Evolutionary conservation across 2,329 filamentous ascomycete genomes (phyloP), one percentile per base, ranked within the genome.

Genomic region (Penicillium sp.): DNA sequence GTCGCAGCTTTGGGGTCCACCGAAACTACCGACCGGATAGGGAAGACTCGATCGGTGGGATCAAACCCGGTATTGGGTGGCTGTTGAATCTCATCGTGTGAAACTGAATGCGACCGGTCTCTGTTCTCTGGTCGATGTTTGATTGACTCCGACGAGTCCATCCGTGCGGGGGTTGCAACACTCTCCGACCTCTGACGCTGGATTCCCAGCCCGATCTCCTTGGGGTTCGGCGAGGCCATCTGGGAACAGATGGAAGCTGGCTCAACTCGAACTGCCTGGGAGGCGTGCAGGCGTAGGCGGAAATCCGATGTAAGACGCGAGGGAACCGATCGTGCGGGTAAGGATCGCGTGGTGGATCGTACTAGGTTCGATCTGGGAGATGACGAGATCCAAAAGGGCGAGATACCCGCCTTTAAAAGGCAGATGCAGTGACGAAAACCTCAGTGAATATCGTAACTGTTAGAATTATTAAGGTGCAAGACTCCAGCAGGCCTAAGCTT

Each of bases 11-110:
- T 34, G 6, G 84, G 83, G 62, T 90, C 86, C 39, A 92, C 84
- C 6, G 85, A 89, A 22, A 93, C 79, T 42, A 90, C 86, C n/a
- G 89, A 92, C 46, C 89, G 84, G 31, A 93, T 89, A n/a, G 90
- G 90, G 53, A 90, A 93, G 5, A 93, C 88, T 51, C 88, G 83
- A 65, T 92, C 82, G 44, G 75, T 68, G 4, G 72, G 61, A 43
- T 61, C 62, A 14, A 63, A 61, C 2, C 52, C 57, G 7, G 52
- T 47, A 34, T 31, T 47, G 4, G 53, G 42, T 31, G 48, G 46
- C 42, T 32, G 49, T 10, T 44, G 47, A 18, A 16, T 31, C 18
- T 60, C 43, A 11, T 54, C n/a, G 7, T 52, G 52, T 16, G 57
- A 43, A 18, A 49, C 52, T 1, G 62, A 64, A 11, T 64, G 63